Conservation (phyloP, 2,329 filamentous ascomycete species). For the Bipolaris bicolor region DNA sequence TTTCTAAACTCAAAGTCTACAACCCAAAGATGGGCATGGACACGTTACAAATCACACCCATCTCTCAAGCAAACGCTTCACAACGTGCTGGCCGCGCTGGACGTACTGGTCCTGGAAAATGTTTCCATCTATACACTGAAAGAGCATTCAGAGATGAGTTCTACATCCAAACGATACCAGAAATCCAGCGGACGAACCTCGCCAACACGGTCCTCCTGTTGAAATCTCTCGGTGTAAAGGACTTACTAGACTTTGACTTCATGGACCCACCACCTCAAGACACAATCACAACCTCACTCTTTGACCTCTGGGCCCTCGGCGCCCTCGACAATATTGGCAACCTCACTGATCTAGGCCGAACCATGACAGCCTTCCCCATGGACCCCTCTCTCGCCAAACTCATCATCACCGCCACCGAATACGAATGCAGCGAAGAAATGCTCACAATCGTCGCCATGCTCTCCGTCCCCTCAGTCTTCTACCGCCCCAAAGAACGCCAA, state of each 20-base stretch:
- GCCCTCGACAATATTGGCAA: slow-evolving; percentile 94
- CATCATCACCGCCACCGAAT: slow-evolving; percentile 87
- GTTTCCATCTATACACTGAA: slow-evolving; percentile 92
- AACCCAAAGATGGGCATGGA: slow-evolving; percentile 99
- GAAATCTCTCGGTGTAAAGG: slow-evolving; percentile 92
- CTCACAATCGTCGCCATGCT: slow-evolving; percentile 98
- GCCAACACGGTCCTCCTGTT: slow-evolving; percentile 92
- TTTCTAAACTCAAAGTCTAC: slow-evolving; percentile 97
- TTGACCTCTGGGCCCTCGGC: slow-evolving; percentile 95
- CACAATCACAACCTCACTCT: slow-evolving; percentile 94
- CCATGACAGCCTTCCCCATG: slow-evolving; percentile 99
- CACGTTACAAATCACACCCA: slow-evolving; percentile 94
- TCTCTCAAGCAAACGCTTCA: slow-evolving; percentile 93
- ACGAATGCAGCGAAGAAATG: slow-evolving; percentile 96
- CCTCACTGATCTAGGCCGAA: slow-evolving; percentile 81
- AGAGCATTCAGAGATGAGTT: slow-evolving; percentile 94
- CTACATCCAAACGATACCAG: slow-evolving; percentile 95
- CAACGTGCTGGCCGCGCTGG: slow-evolving; percentile 94
- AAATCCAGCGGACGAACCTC: slow-evolving; percentile 95
- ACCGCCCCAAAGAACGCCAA: slow-evolving; percentile 92
- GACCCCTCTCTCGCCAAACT: slow-evolving; percentile 94
- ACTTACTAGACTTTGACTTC: slow-evolving; percentile 95
- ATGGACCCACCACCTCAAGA: slow-evolving; percentile 99
- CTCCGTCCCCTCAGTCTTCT: slow-evolving; percentile 94
- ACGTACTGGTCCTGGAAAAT: slow-evolving; percentile 92